Evolutionary conservation across 2,329 filamentous ascomycete species (phyloP).

Genomic region (Cryphonectria carpinicola): DNA sequence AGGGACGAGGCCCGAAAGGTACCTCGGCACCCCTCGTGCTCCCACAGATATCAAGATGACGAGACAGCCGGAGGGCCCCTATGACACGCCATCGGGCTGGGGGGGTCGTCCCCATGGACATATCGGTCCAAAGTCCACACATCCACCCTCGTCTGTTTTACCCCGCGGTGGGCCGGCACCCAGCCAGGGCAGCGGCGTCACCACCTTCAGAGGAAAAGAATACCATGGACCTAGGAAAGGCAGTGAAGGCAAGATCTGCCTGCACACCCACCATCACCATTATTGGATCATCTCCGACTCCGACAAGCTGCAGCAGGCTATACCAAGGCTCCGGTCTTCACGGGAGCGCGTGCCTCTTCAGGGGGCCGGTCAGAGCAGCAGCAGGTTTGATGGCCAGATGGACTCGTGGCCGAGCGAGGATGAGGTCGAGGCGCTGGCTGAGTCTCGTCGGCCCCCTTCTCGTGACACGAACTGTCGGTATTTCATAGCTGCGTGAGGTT

Average conservation of each 20-base stretch:
- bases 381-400: slow-evolving; percentile 8
- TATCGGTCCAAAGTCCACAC: background rate
- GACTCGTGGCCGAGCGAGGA: slow-evolving; percentile 22
- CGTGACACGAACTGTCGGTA: slow-evolving; percentile 32
- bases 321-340: slow-evolving; percentile 21
- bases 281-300: slow-evolving; percentile 50
- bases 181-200: background rate
- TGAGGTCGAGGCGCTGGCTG: slow-evolving; percentile 37
- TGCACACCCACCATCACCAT: slow-evolving; percentile 66
- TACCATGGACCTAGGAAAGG: slow-evolving; percentile 1
- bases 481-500: slow-evolving; percentile 21
- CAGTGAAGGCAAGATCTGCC: slow-evolving; percentile 41
- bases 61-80: background rate
- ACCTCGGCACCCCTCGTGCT: slow-evolving; percentile 1
- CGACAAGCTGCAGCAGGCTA: slow-evolving; percentile 12
- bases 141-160: background rate
- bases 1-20: slow-evolving; percentile 7
- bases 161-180: background rate
- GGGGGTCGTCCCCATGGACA: background rate
- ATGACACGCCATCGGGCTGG: background rate
- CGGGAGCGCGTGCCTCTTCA: slow-evolving; percentile 20
- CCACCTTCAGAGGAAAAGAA: background rate
- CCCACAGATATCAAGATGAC: background rate
- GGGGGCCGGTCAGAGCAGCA: background rate
- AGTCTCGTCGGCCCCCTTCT: slow-evolving; percentile 32